Conservation (phyloP, 2,329 filamentous ascomycete species). For the Xenosphaeropsis pyriputrescens region DNA sequence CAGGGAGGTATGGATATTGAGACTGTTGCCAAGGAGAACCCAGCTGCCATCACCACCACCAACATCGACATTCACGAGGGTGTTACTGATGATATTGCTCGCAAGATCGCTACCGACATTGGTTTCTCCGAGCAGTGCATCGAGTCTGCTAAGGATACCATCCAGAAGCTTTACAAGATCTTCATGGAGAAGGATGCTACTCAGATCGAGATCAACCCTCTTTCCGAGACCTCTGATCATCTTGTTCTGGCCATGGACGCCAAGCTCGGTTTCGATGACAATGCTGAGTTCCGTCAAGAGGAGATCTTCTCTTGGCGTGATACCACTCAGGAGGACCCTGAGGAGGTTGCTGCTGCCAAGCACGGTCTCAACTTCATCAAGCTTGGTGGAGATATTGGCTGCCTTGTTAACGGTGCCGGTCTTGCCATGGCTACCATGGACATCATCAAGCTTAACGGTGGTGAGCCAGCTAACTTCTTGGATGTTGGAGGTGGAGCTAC, state of each 20-base stretch:
- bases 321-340: constrained; percentile 85
- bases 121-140: constrained; percentile 98
- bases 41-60: constrained; percentile 88
- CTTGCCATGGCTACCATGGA: constrained; percentile 99
- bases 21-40: constrained; percentile 93
- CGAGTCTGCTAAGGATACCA: constrained; percentile 86
- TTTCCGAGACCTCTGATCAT: constrained; percentile 96
- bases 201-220: constrained; percentile 98
- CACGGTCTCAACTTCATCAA: constrained; percentile 99
- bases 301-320: constrained; percentile 92
- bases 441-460: constrained; percentile 99
- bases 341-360: constrained; percentile 93
- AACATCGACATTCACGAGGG: constrained; percentile 87
- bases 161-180: constrained; percentile 98
- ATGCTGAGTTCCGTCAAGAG: constrained; percentile 96
- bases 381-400: constrained; percentile 97
- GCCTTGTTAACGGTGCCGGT: constrained; percentile 96
- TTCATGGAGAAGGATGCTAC: constrained; percentile 98
- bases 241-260: constrained; percentile 98
- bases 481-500: constrained; percentile 97
- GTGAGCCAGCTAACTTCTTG: constrained; percentile 92
- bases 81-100: constrained; percentile 90
- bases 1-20: constrained; percentile 99
- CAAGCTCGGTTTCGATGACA: constrained; percentile 98
- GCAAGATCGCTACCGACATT: constrained; percentile 77